Evolutionary conservation across 1,284 basidiomycete species (phyloP).

Genomic region (Trametes polyzona): DNA sequence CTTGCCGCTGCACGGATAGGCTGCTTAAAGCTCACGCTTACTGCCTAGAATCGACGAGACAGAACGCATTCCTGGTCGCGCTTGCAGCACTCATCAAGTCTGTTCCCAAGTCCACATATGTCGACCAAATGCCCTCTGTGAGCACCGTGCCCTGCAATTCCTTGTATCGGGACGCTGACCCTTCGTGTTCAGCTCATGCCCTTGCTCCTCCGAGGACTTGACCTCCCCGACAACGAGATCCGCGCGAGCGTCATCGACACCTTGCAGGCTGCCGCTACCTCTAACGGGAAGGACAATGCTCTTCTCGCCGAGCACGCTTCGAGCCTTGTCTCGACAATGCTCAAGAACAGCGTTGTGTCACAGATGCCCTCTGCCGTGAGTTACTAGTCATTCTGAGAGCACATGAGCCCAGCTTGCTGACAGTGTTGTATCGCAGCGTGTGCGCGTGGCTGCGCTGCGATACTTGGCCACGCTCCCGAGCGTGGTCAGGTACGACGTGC

Average conservation of each 20-base stretch:
- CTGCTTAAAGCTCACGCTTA: neutral
- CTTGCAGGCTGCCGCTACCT: conserved; percentile 71
- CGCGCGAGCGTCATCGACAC: conserved; percentile 83
- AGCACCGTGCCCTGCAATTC: conserved; percentile 22
- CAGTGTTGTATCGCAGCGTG: conserved; percentile 49
- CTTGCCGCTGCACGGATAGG: neutral
- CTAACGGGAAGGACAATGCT: conserved; percentile 45
- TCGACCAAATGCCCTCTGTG: conserved; percentile 69
- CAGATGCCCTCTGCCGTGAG: conserved; percentile 61
- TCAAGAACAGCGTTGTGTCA: conserved; percentile 57
- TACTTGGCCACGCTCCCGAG: conserved; percentile 76
- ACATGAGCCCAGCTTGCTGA: neutral
- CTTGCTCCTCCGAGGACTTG: conserved; percentile 84
- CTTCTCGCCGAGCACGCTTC: conserved; percentile 70
- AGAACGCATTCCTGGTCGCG: conserved; percentile 82
- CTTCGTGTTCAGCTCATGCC: conserved; percentile 75
- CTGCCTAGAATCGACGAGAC: conserved; percentile 47
- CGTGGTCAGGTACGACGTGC: conserved; percentile 76
- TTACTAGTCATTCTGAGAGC: neutral
- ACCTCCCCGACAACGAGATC: conserved; percentile 74
- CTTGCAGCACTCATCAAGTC: conserved; percentile 83
- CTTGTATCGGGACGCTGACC: neutral
- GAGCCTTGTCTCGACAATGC: conserved; percentile 72
- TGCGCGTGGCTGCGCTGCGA: conserved; percentile 76
- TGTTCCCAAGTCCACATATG: conserved; percentile 78